These are phyloP conservation scores for Solioccasus polychromus DNA, from an alignment of 768 basidiomycete species.

Conservation along the genomic window DNA sequence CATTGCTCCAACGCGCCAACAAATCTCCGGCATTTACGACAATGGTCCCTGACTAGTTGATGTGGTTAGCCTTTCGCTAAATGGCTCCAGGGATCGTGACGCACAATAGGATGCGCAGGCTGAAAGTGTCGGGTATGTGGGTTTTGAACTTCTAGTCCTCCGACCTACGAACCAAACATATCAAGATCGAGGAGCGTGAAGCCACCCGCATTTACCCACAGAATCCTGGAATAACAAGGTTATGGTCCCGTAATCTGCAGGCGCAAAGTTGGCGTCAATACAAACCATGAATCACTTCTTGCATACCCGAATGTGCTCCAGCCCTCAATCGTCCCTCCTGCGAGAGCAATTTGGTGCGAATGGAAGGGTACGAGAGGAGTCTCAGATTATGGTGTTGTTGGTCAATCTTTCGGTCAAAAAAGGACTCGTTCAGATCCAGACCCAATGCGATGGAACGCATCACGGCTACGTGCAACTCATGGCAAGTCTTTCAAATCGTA, in stretches of 20 bases:
- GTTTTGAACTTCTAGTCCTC: constrained; percentile 80
- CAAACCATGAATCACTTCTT: background rate
- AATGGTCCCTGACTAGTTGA: constrained; percentile 66
- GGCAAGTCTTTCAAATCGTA: constrained; percentile 53
- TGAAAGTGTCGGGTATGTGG: constrained; percentile 71
- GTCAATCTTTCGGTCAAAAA: constrained; percentile 73
- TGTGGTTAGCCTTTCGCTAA: constrained; percentile 4
- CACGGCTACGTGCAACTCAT: constrained; percentile 67
- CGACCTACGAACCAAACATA: constrained; percentile 44
- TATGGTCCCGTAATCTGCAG: constrained; percentile 75
- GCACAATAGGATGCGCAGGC: constrained; percentile 73
- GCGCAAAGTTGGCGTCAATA: background rate
- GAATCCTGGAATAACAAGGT: constrained; percentile 80
- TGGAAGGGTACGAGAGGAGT: constrained; percentile 78
- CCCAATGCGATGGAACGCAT: constrained; percentile 89
- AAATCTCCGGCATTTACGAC: constrained; percentile 84
- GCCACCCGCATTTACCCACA: constrained; percentile 31
- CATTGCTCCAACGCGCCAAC: constrained; percentile 81
- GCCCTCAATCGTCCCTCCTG: constrained; percentile 74
- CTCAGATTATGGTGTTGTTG: constrained; percentile 81
- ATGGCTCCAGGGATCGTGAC: constrained; percentile 25
- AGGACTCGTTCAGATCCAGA: constrained; percentile 65
- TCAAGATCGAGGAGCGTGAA: background rate
- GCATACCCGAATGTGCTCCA: constrained; percentile 72
- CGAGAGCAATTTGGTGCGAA: constrained; percentile 54